Conservation (phyloP, 2,329 filamentous ascomycete genomes). For the Penicillium sp. region DNA sequence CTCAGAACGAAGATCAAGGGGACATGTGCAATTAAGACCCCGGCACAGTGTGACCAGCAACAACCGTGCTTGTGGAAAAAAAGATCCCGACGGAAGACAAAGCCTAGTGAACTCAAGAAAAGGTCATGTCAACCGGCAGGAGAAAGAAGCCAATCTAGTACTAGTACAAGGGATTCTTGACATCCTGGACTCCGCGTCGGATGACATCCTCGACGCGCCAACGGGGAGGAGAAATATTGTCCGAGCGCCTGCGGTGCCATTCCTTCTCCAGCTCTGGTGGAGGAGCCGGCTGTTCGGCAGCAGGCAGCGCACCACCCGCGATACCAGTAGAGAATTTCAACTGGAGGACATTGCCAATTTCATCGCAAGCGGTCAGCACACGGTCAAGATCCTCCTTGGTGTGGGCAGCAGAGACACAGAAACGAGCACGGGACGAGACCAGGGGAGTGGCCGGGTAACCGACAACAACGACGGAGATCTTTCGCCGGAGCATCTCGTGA, state of each 20-base stretch:
- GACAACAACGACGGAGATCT: slow-evolving; percentile 94
- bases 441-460: slow-evolving; percentile 94
- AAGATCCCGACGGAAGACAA: slow-evolving; percentile 6
- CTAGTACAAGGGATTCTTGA: slow-evolving; percentile 62
- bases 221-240: slow-evolving; percentile 57
- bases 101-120: slow-evolving; percentile 10
- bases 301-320: slow-evolving; percentile 72
- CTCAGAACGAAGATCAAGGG: slow-evolving; percentile 5
- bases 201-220: slow-evolving; percentile 73
- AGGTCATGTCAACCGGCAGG: slow-evolving; percentile 10
- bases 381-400: slow-evolving; percentile 97
- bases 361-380: slow-evolving; percentile 77
- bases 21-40: slow-evolving; percentile 11
- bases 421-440: slow-evolving; percentile 85
- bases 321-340: slow-evolving; percentile 96
- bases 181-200: slow-evolving; percentile 62
- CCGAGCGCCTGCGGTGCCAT: slow-evolving; percentile 46
- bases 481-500: slow-evolving; percentile 95
- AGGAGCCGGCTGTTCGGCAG: slow-evolving; percentile 58
- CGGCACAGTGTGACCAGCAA: slow-evolving; percentile 31
- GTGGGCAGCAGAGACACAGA: slow-evolving; percentile 91
- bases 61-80: slow-evolving; percentile 21
- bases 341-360: slow-evolving; percentile 83
- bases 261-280: slow-evolving; percentile 61
- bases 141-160: slow-evolving; percentile 42